Percentiles rank a stretch among this genome's conserved stretches.
phyloP scores from a whole-genome alignment of 176 grass and related monocot species.

The Poa annua region DNA sequence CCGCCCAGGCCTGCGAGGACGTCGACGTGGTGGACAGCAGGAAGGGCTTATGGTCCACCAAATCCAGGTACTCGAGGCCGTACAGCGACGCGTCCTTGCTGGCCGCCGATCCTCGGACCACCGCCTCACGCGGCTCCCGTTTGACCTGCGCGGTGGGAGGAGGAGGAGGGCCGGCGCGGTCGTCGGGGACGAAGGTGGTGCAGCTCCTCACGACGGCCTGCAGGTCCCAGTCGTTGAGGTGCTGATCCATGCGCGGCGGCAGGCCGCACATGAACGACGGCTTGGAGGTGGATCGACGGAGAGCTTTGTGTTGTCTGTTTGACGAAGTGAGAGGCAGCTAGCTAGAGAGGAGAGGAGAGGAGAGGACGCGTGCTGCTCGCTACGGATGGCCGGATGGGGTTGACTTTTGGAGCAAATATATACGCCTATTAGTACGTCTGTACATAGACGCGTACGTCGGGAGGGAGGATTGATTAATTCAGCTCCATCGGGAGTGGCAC shows the following conservation, averaged over 20 bases:
- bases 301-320: conserved; percentile 11
- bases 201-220: conserved; percentile 90
- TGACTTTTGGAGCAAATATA: conserved; percentile 58
- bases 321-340: not conserved
- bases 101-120: not conserved
- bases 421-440: conserved; percentile 17
- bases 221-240: conserved; percentile 94
- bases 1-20: conserved; percentile 25
- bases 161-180: not conserved
- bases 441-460: conserved; percentile 5
- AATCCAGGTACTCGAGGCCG: conserved; percentile 47
- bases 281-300: not conserved
- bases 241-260: conserved; percentile 49
- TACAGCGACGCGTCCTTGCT: conserved; percentile 40
- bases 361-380: conserved; percentile 35
- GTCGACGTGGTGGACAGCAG: not conserved
- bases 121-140: not conserved
- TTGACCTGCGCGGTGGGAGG: not conserved
- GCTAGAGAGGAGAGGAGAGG: not conserved
- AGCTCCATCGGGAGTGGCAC: not conserved
- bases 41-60: conserved; percentile 48
- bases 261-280: conserved; percentile 29
- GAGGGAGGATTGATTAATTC: too few relatives aligned
- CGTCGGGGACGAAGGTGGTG: conserved; percentile 43
- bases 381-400: conserved; percentile 3